Evolutionary conservation across 2,329 filamentous ascomycete genomes (phyloP).

Genomic region (Exophiala spinifera): DNA sequence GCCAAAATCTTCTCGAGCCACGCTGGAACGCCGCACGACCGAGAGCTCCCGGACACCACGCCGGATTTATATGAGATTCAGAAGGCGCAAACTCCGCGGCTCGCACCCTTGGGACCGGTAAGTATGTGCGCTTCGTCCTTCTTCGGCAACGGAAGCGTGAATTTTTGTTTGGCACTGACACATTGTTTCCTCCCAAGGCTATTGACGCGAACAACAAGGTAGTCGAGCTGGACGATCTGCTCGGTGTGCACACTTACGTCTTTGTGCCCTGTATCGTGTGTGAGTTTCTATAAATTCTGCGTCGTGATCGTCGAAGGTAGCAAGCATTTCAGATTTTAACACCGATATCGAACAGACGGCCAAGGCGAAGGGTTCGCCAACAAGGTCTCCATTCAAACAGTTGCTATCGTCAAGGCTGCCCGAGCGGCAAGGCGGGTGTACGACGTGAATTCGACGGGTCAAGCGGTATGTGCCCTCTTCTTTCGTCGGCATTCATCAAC

Average conservation of each 20-base stretch:
- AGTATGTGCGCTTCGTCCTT: conserved; percentile 2
- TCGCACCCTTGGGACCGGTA: conserved; percentile 30
- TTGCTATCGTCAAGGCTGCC: conserved; percentile 48
- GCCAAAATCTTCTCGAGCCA: conserved; percentile 53
- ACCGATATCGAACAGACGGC: conserved; percentile 34
- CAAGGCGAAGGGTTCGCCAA: conserved; percentile 52
- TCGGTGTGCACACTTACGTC: conserved; percentile 49
- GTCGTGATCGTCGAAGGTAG: too few relatives aligned
- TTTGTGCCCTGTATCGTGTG: conserved; percentile 54
- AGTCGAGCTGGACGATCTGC: conserved; percentile 42
- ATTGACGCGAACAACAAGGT: conserved; percentile 42
- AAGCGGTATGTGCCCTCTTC: not conserved
- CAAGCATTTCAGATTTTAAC: too few relatives aligned
- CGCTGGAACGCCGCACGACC: conserved; percentile 42
- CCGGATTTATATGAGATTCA: conserved; percentile 44
- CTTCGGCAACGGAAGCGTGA: too few relatives aligned
- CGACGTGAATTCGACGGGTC: conserved; percentile 31
- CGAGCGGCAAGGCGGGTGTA: conserved; percentile 42
- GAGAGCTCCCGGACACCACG: conserved; percentile 44
- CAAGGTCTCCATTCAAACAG: conserved; percentile 51
- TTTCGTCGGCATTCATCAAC: not conserved
- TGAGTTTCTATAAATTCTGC: conserved; percentile 4
- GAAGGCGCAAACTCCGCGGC: conserved; percentile 34
- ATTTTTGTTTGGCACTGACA: conserved; percentile 3
- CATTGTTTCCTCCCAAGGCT: conserved; percentile 32